Evolutionary conservation across 352 stramenopile genomes (phyloP).

Genomic region (Globisporangium alternatum): DNA sequence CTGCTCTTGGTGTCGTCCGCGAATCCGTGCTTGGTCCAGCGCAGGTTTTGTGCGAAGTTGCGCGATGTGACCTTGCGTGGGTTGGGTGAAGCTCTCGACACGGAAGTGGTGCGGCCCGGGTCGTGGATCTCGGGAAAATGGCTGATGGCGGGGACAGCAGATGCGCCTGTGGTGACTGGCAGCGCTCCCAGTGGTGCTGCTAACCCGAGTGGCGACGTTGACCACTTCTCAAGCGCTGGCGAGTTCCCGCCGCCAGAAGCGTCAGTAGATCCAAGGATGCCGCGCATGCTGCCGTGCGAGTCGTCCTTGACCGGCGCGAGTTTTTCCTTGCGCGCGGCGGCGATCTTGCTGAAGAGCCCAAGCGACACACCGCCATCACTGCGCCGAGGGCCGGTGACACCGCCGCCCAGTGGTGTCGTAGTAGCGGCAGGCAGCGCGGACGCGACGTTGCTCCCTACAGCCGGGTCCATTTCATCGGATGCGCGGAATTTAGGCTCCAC

Average conservation of each 20-base stretch:
- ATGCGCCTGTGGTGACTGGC: not conserved
- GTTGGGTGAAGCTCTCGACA: slow-evolving; percentile 18
- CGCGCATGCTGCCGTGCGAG: slow-evolving; percentile 7
- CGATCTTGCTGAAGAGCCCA: slow-evolving; percentile 75
- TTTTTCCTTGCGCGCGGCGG: slow-evolving; percentile 65
- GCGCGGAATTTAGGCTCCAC: not conserved
- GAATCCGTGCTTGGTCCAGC: slow-evolving; percentile 41
- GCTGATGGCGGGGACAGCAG: slow-evolving; percentile 13
- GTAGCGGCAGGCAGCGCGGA: not conserved
- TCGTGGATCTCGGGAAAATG: slow-evolving; percentile 62
- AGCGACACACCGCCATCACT: slow-evolving; percentile 48
- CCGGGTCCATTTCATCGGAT: not conserved
- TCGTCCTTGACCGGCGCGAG: slow-evolving; percentile 25
- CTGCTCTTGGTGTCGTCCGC: slow-evolving; percentile 23
- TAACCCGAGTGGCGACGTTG: not conserved
- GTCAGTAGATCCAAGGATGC: not conserved
- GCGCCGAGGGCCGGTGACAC: not conserved
- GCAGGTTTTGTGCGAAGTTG: slow-evolving; percentile 40
- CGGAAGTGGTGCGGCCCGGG: not conserved
- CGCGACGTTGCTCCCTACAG: not conserved
- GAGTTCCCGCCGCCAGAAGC: not conserved
- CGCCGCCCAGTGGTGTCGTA: not conserved
- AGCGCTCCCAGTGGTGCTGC: not conserved
- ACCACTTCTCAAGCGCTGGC: not conserved
- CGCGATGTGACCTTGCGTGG: slow-evolving; percentile 36